Evolutionary conservation across 495 filamentous ascomycete species (phyloP).

Genomic region (Usnea hakonensis): DNA sequence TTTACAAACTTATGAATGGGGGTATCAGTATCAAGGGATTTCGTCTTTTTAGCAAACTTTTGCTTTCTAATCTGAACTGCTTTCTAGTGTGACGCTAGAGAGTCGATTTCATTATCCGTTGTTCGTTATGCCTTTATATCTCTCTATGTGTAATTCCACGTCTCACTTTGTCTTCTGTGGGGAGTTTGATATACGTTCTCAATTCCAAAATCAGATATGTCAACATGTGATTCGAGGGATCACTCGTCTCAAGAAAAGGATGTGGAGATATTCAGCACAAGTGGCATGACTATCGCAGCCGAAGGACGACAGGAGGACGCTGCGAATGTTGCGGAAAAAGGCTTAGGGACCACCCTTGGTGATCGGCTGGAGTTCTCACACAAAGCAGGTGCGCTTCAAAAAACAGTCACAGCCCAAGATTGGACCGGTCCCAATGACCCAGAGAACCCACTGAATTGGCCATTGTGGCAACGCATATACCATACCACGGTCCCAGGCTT

Average conservation of each 20-base stretch:
- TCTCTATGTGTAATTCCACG: not conserved
- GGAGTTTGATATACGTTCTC: not conserved
- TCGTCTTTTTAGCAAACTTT: not conserved
- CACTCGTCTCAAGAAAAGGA: not conserved
- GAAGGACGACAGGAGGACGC: not conserved
- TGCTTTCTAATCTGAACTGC: not conserved
- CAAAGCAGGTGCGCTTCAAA: not conserved
- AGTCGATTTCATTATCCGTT: not conserved
- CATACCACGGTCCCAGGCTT: conserved; percentile 11
- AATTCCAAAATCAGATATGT: not conserved
- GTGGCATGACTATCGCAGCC: not conserved
- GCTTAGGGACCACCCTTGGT: not conserved
- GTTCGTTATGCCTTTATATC: not conserved
- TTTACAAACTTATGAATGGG: not conserved
- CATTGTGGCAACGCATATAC: conserved; percentile 17
- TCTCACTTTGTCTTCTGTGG: not conserved
- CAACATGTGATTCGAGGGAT: not conserved
- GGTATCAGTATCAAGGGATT: not conserved
- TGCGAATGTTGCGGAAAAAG: not conserved
- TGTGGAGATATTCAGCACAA: not conserved
- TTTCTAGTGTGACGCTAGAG: not conserved
- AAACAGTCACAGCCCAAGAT: conserved; percentile 21
- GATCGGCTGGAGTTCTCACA: not conserved
- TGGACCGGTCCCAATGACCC: conserved; percentile 34
- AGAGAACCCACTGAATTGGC: conserved; percentile 37